These are phyloP conservation scores for Podaxis pistillaris DNA, from an alignment of 768 basidiomycete species.

Conservation along the genomic window DNA sequence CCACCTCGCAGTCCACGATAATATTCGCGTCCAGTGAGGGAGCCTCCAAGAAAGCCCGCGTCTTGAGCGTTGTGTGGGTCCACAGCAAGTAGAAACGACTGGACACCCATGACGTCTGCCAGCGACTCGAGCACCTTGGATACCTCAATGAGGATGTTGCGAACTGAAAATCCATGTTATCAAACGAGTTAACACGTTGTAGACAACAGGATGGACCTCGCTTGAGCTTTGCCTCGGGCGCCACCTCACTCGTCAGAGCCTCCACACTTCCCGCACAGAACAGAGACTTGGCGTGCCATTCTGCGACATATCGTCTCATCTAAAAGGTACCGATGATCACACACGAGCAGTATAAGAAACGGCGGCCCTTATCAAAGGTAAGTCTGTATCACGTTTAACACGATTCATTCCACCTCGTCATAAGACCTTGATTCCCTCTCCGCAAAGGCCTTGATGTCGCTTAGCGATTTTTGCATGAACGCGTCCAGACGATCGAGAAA, in stretches of 20 bases:
- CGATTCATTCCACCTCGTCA: constrained; percentile 48
- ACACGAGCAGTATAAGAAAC: constrained; percentile 18
- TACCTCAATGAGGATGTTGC: constrained; percentile 43
- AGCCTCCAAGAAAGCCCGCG: constrained; percentile 63
- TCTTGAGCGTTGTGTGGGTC: constrained; percentile 47
- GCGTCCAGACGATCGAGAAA: constrained; percentile 64
- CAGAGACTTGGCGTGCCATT: constrained; percentile 61
- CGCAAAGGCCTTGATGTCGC: constrained; percentile 59
- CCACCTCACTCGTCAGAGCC: neutral
- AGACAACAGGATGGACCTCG: neutral
- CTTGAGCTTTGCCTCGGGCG: neutral
- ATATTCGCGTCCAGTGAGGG: constrained; percentile 58
- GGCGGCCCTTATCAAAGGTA: constrained; percentile 15
- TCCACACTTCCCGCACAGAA: constrained; percentile 27
- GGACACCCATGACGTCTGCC: constrained; percentile 44
- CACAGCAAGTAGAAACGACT: constrained; percentile 63
- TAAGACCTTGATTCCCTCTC: constrained; percentile 55
- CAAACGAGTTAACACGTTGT: neutral
- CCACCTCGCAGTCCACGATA: constrained; percentile 62
- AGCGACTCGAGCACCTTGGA: constrained; percentile 58
- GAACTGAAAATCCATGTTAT: constrained; percentile 31
- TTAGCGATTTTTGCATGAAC: constrained; percentile 56
- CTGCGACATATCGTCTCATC: constrained; percentile 55
- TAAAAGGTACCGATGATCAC: constrained; percentile 27
- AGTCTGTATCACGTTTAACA: constrained; percentile 8